Evolutionary conservation across 1,284 basidiomycete species (phyloP).

Genomic region (Pseudozyma thailandica): DNA sequence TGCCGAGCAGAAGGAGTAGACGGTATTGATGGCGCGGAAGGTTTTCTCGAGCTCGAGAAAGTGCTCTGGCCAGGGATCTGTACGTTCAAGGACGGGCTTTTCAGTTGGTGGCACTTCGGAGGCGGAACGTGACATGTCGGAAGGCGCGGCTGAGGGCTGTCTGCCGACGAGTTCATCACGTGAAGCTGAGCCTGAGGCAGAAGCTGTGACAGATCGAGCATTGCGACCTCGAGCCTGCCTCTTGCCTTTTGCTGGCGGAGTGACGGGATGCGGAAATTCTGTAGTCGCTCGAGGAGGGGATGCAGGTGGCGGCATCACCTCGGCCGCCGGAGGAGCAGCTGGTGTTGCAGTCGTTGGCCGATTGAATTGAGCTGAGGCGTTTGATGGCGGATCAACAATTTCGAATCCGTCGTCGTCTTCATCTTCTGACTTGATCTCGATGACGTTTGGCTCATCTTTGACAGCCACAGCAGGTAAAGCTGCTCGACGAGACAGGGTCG

Average conservation of each 20-base stretch:
- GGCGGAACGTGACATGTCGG: constrained; percentile 20
- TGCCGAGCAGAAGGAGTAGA: constrained; percentile 85
- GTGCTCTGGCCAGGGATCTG: constrained; percentile 68
- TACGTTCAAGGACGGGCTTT: constrained; percentile 35
- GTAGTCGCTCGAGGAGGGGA: constrained; percentile 16
- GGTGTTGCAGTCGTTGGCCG: neutral
- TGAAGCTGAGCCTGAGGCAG: constrained; percentile 4
- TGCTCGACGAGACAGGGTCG: constrained; percentile 10
- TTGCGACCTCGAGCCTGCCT: constrained; percentile 22
- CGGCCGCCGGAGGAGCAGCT: neutral
- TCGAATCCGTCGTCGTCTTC: constrained; percentile 42
- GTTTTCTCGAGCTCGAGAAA: constrained; percentile 68
- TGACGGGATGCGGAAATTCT: constrained; percentile 1
- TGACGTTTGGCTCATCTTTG: constrained; percentile 30
- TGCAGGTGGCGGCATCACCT: constrained; percentile 1
- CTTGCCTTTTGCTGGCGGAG: constrained; percentile 17
- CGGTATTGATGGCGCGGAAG: constrained; percentile 84
- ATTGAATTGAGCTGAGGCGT: neutral
- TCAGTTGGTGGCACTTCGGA: constrained; percentile 17
- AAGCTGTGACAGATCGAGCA: constrained; percentile 22
- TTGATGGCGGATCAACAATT: constrained; percentile 24
- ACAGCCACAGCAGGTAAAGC: neutral
- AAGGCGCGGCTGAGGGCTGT: constrained; percentile 29
- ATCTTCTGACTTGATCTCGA: constrained; percentile 51
- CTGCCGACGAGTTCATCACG: constrained; percentile 29